Conservation (phyloP, 2,329 filamentous ascomycete genomes). For the Monilinia fructicola region DNA sequence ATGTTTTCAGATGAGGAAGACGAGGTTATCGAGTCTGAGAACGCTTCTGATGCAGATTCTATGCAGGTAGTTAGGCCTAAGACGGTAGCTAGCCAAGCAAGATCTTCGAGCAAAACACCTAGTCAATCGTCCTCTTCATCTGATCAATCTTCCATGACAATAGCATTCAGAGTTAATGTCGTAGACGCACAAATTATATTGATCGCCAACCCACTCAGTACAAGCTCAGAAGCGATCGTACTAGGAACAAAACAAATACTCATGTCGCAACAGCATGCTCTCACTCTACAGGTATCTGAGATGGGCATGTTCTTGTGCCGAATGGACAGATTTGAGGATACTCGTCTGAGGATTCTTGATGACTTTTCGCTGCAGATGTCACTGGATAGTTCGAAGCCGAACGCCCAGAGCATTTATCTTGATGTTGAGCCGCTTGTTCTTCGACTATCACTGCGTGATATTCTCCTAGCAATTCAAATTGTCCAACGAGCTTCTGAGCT, state of each 20-base stretch:
- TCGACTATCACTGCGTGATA: slow-evolving; percentile 87
- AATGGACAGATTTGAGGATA: slow-evolving; percentile 96
- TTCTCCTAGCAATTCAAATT: slow-evolving; percentile 90
- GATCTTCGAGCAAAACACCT: slow-evolving; percentile 34
- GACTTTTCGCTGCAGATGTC: slow-evolving; percentile 92
- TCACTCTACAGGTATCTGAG: slow-evolving; percentile 89
- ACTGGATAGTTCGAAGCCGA: slow-evolving; percentile 67
- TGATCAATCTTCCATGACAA: slow-evolving; percentile 57
- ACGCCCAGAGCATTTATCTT: slow-evolving; percentile 75
- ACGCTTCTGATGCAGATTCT: slow-evolving; percentile 61
- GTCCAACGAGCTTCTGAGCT: slow-evolving; percentile 87
- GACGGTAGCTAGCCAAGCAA: slow-evolving; percentile 18
- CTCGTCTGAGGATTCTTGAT: slow-evolving; percentile 86
- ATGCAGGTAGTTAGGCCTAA: slow-evolving; percentile 36
- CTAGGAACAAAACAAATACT: slow-evolving; percentile 91
- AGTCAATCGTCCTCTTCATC: slow-evolving; percentile 37
- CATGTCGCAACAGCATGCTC: slow-evolving; percentile 87
- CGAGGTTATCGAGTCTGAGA: slow-evolving; percentile 55
- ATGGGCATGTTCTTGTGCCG: slow-evolving; percentile 98
- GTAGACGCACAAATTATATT: slow-evolving; percentile 96
- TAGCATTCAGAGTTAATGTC: slow-evolving; percentile 89
- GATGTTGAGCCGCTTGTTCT: slow-evolving; percentile 90
- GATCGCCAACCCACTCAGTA: slow-evolving; percentile 88
- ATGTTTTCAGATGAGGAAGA: slow-evolving; percentile 50
- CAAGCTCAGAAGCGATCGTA: slow-evolving; percentile 93